A percentile compares a stretch with the other conserved stretches of the same genome.
phyloP scores from a whole-genome alignment of 345 rosid species.

The Tarenaya hassleriana region DNA sequence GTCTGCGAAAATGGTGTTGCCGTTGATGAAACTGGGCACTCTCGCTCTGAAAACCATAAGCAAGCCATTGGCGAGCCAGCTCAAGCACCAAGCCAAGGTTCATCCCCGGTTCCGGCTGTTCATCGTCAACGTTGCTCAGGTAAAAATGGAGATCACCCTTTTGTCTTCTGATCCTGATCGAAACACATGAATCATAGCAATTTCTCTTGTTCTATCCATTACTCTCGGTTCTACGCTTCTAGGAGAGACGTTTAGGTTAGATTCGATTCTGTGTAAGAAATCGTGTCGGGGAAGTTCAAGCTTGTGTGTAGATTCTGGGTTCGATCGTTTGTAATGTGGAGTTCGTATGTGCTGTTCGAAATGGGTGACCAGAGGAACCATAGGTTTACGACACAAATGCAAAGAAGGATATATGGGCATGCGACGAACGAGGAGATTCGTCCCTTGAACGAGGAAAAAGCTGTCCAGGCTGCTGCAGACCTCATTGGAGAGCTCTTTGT shows the following conservation, averaged over 20 bases:
- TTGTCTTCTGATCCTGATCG: constrained; percentile 3
- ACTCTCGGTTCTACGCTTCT: too few relatives aligned
- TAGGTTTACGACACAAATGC: constrained; percentile 62
- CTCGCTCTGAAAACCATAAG: constrained; percentile 63
- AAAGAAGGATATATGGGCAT: constrained; percentile 70
- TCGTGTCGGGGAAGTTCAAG: too few relatives aligned
- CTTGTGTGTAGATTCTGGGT: not conserved
- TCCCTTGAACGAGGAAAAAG: constrained; percentile 86
- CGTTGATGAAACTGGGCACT: constrained; percentile 63
- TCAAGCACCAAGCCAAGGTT: constrained; percentile 64
- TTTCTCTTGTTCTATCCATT: constrained; percentile 1
- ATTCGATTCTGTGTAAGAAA: too few relatives aligned
- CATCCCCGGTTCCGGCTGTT: constrained; percentile 65
- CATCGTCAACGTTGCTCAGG: constrained; percentile 83
- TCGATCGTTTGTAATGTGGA: not conserved
- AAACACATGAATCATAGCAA: not conserved
- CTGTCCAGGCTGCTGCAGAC: constrained; percentile 94
- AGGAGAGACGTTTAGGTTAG: too few relatives aligned
- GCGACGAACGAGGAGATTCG: constrained; percentile 82
- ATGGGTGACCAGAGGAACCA: constrained; percentile 57
- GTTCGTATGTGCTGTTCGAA: not conserved
- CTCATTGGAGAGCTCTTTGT: constrained; percentile 86
- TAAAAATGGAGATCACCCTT: not conserved
- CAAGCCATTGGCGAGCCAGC: constrained; percentile 78
- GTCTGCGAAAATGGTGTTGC: constrained; percentile 40